Conservation (phyloP, 2,329 filamentous ascomycete species). For the Myriosclerotinia scirpicola region DNA sequence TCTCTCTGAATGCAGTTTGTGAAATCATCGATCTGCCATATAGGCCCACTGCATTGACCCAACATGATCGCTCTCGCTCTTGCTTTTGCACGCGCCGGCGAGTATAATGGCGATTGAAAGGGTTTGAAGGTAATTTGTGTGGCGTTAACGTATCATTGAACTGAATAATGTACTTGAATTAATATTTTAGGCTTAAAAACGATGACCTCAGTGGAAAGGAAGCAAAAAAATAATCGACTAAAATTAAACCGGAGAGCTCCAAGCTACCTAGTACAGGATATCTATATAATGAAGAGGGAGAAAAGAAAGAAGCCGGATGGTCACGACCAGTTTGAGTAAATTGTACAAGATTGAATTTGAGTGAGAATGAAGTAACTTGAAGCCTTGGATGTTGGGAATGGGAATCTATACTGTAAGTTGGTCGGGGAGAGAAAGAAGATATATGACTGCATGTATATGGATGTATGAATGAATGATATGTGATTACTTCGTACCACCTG, state of each 20-base stretch:
- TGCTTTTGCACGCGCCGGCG: background rate
- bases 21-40: constrained; percentile 64
- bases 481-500: too few species aligned
- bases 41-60: constrained; percentile 39
- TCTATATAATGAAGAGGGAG: background rate
- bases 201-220: background rate
- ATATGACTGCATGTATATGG: too few species aligned
- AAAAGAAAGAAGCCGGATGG: background rate
- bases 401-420: too few species aligned
- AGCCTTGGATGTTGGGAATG: too few species aligned
- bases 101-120: background rate
- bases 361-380: too few species aligned
- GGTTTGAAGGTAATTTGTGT: background rate
- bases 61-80: constrained; percentile 28
- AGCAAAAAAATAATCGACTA: background rate
- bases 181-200: constrained; percentile 4
- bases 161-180: background rate
- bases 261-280: background rate
- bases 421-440: too few species aligned
- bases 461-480: too few species aligned
- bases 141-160: constrained; percentile 15
- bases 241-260: background rate
- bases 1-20: constrained; percentile 64
- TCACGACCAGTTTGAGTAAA: too few species aligned
- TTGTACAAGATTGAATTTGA: too few species aligned